phyloP scores from a whole-genome alignment of 345 rosid genomes.

The Linum tenue region DNA sequence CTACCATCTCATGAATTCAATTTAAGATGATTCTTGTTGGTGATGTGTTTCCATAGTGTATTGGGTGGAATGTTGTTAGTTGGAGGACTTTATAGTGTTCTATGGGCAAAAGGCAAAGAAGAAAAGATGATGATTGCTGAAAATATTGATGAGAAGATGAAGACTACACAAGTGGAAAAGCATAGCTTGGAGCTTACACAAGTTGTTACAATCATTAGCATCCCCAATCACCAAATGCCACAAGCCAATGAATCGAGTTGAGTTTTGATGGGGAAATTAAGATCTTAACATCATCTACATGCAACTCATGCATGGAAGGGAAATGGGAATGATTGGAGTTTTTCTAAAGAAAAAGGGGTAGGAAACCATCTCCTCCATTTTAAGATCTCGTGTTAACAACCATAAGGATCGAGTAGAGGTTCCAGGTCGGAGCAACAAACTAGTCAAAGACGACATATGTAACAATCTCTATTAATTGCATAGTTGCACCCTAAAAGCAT shows the following conservation, averaged over 20 bases:
- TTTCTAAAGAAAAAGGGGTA: too few species aligned
- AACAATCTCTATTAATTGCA: too few species aligned
- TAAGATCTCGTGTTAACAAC: too few species aligned
- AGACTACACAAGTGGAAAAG: too few species aligned
- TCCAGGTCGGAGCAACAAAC: too few species aligned
- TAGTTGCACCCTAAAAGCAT: too few species aligned
- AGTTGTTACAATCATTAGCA: slow-evolving; percentile 20
- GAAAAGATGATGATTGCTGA: slow-evolving; percentile 14
- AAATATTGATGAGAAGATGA: background rate
- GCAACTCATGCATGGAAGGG: too few species aligned
- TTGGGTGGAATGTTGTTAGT: slow-evolving; percentile 63
- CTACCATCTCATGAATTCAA: background rate
- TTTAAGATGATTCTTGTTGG: background rate
- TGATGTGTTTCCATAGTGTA: slow-evolving; percentile 32
- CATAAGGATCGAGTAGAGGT: too few species aligned
- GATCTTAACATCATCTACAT: background rate
- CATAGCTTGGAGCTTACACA: slow-evolving; percentile 26
- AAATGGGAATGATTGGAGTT: too few species aligned
- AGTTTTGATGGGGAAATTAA: background rate
- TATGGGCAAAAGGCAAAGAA: slow-evolving; percentile 83
- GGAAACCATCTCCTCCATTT: too few species aligned
- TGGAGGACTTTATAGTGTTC: slow-evolving; percentile 66
- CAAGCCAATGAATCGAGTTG: too few species aligned
- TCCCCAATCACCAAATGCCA: background rate
- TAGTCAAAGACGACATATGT: too few species aligned